These are phyloP conservation scores for Verticillium alfalfae DNA, from an alignment of 2,329 filamentous ascomycete genomes.

Conservation along the genomic window DNA sequence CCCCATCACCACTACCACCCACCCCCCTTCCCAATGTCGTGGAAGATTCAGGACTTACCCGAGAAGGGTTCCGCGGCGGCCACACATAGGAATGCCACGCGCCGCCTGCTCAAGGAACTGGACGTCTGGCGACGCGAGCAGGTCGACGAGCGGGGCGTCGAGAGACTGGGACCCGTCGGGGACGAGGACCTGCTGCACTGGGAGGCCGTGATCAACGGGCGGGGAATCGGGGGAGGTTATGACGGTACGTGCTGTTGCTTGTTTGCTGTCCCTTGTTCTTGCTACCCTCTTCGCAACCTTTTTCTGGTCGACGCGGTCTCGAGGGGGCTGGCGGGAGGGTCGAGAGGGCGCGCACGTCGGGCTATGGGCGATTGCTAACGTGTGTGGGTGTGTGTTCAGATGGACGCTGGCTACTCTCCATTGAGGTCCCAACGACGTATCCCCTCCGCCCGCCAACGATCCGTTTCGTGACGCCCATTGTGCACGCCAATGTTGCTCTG, in stretches of 20 bases:
- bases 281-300: neutral
- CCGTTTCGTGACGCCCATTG: constrained; percentile 75
- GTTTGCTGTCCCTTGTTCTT: too few relatives aligned
- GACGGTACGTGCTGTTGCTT: constrained; percentile 35
- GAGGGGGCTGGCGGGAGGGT: too few relatives aligned
- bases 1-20: neutral
- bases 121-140: constrained; percentile 45
- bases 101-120: constrained; percentile 54
- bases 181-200: constrained; percentile 52
- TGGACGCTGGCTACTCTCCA: constrained; percentile 78
- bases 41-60: constrained; percentile 11
- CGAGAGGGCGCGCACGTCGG: too few relatives aligned
- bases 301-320: neutral
- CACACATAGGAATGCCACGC: constrained; percentile 32
- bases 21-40: constrained; percentile 8
- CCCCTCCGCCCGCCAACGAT: constrained; percentile 74
- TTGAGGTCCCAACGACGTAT: constrained; percentile 72
- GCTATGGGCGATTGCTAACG: neutral
- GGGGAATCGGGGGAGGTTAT: constrained; percentile 49
- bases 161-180: constrained; percentile 49
- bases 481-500: constrained; percentile 72
- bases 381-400: constrained; percentile 23
- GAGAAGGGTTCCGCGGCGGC: constrained; percentile 11
- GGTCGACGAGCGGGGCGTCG: constrained; percentile 46
- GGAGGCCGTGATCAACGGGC: constrained; percentile 57